Percentiles rank a stretch among this genome's conserved stretches.
Evolutionary conservation across 1,139 yeast species (phyloP).

Genomic region (Magnusiomyces sp.): DNA sequence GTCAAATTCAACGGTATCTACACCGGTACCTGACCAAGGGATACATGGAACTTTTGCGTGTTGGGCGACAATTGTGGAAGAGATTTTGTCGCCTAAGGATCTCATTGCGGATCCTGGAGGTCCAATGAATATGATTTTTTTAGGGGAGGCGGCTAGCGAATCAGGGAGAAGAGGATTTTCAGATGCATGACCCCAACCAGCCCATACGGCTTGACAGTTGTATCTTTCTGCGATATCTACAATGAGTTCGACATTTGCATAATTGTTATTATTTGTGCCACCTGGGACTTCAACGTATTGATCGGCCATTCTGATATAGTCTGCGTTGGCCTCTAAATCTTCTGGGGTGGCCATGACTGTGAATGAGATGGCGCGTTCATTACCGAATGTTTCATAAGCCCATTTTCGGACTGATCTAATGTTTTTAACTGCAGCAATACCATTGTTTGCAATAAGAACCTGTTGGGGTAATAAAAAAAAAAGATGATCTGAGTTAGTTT

Average conservation of each 20-base stretch:
- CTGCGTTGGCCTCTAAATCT: slow-evolving; percentile 93
- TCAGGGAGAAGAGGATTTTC: slow-evolving; percentile 95
- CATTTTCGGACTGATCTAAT: slow-evolving; percentile 95
- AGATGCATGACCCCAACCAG: slow-evolving; percentile 99
- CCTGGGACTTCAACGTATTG: slow-evolving; percentile 98
- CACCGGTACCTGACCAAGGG: slow-evolving; percentile 99
- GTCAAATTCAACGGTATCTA: slow-evolving; percentile 69
- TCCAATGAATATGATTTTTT: slow-evolving; percentile 85
- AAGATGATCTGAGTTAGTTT: background rate
- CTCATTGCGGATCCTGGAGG: slow-evolving; percentile 99
- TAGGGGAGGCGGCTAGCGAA: slow-evolving; percentile 80
- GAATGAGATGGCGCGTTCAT: slow-evolving; percentile 86
- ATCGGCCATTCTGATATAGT: slow-evolving; percentile 97
- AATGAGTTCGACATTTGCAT: slow-evolving; percentile 94
- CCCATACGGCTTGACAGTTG: slow-evolving; percentile 98
- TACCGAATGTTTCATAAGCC: slow-evolving; percentile 97
- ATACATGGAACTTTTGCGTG: slow-evolving; percentile 97
- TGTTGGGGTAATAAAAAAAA: slow-evolving; percentile 10
- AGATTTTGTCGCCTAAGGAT: slow-evolving; percentile 96
- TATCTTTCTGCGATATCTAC: slow-evolving; percentile 97
- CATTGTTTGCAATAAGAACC: slow-evolving; percentile 91
- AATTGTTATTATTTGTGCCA: slow-evolving; percentile 95
- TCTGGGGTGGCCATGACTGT: slow-evolving; percentile 99
- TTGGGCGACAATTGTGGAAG: slow-evolving; percentile 96
- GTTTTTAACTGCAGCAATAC: slow-evolving; percentile 98